Conservation (phyloP, 2,329 filamentous ascomycete species). For the Trichoderma simmonsii region DNA sequence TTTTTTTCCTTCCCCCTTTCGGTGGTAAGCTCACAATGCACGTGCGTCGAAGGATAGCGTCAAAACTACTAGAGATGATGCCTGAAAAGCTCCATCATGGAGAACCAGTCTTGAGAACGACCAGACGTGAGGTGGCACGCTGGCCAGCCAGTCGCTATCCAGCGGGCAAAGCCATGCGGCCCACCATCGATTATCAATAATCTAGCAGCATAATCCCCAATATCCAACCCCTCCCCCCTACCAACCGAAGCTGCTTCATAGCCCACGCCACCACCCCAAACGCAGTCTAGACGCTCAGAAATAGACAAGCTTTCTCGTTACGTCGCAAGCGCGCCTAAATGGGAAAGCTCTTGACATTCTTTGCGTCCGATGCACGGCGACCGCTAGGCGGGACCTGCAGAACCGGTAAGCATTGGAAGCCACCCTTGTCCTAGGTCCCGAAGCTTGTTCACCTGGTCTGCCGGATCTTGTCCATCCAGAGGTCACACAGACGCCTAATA, state of each 20-base stretch:
- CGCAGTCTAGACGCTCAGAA: background rate
- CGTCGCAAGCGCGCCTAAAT: slow-evolving; percentile 27
- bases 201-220: background rate
- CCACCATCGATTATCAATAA: slow-evolving; percentile 2
- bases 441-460: slow-evolving; percentile 17
- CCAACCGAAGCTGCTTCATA: background rate
- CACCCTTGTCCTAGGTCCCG: slow-evolving; percentile 7
- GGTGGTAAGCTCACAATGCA: background rate
- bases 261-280: slow-evolving; percentile 10
- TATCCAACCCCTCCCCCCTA: background rate
- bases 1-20: background rate
- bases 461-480: slow-evolving; percentile 23
- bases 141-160: slow-evolving; percentile 10
- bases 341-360: slow-evolving; percentile 33
- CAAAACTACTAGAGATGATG: slow-evolving; percentile 1
- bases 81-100: slow-evolving; percentile 12
- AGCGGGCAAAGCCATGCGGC: slow-evolving; percentile 10
- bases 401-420: slow-evolving; percentile 7
- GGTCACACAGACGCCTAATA: slow-evolving; percentile 26
- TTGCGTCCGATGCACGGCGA: slow-evolving; percentile 30
- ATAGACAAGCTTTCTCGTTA: background rate
- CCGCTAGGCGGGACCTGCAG: slow-evolving; percentile 22
- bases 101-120: background rate
- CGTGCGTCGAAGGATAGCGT: slow-evolving; percentile 4
- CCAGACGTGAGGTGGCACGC: slow-evolving; percentile 11